These are phyloP conservation scores for Amoebophrya sp. DNA, from an alignment of 169 alveolate genomes.

Conservation along the genomic window DNA sequence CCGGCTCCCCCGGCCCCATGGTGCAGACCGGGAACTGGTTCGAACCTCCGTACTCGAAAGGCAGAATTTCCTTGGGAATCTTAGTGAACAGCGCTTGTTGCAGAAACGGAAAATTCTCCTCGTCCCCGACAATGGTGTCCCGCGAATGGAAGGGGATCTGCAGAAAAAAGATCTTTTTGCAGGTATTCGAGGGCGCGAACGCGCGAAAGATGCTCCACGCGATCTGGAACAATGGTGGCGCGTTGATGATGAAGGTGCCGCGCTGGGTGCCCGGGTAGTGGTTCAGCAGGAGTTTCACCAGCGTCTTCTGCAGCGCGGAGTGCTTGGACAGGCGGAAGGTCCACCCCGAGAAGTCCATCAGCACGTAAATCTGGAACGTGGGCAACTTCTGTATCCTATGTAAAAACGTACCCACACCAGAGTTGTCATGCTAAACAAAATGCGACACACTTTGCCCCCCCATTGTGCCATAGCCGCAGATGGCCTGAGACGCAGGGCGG, in stretches of 20 bases:
- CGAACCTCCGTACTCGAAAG: not conserved
- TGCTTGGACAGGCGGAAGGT: not conserved
- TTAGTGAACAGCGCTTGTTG: too few relatives aligned
- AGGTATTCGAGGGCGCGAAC: not conserved
- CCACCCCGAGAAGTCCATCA: conserved; percentile 19
- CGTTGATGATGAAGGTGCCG: not conserved
- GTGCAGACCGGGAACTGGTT: not conserved
- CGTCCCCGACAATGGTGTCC: too few relatives aligned
- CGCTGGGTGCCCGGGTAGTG: not conserved
- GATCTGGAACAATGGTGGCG: not conserved
- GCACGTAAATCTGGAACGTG: not conserved
- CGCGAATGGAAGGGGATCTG: too few relatives aligned
- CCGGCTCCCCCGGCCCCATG: not conserved
- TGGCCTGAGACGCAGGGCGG: too few relatives aligned
- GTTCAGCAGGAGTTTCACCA: not conserved
- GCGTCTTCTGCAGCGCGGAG: not conserved
- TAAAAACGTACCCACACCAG: too few relatives aligned
- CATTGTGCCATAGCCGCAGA: too few relatives aligned
- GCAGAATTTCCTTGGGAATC: not conserved
- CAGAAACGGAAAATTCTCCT: too few relatives aligned
- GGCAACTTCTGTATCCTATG: too few relatives aligned
- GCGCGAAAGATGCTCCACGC: not conserved
- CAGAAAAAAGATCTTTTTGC: not conserved
- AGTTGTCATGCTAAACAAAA: too few relatives aligned
- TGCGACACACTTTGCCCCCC: too few relatives aligned